Base-by-base conservation (phyloP, 2,329 filamentous ascomycete genomes). In the Arthroderma sp. region DNA sequence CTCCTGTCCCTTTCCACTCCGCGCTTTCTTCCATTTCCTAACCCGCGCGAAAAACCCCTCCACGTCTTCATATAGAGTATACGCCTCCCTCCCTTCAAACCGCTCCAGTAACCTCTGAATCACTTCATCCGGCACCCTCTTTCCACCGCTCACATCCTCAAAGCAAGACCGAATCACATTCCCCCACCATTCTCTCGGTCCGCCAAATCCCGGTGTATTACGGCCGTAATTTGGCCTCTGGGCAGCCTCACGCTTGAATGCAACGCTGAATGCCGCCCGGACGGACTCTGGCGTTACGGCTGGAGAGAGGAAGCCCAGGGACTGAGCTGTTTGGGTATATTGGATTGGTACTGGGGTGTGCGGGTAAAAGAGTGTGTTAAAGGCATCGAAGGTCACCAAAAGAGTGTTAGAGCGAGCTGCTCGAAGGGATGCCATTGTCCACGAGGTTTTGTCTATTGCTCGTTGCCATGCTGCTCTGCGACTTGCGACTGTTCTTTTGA, bases 361-460 rank as follows among this genome's bases (percentile, higher is more conserved):
- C 0, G 68, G 67, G 42, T 63, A 51, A 51, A 69, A 69, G 40
- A 70, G 49, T 3, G 68, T 70, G 22, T 59, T 62, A 46, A 69
- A 67, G 31, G 67, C 67, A 53, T 70, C 68, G 36, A 70, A 53
- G 31, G 67, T 69, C 15, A 70, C 55, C 31, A 69, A 60, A 28
- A 70, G 44, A 22, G 48, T 48, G 6, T 40, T 34, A 29, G 32
- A 40, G 33, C 29, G 30, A 30, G 22, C 33, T 29, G 38, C 36
- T 7, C 28, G 28, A 28, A 28, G 36, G 5, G 42, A 11, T 29
- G 33, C 2, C 33, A 30, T 43, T 29, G n/a, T 37, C 15, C 15
- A 22, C 15, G 15, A 22, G 2, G 15, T 22, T 22, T 22, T 22
- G 1, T 22, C 15, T 22, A 22, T 22, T 22, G 15, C 15, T 22